Percentiles rank a stretch among this genome's conserved stretches.
phyloP scores from a whole-genome alignment of 257 asterid genomes.

The Solanum rostratum region DNA sequence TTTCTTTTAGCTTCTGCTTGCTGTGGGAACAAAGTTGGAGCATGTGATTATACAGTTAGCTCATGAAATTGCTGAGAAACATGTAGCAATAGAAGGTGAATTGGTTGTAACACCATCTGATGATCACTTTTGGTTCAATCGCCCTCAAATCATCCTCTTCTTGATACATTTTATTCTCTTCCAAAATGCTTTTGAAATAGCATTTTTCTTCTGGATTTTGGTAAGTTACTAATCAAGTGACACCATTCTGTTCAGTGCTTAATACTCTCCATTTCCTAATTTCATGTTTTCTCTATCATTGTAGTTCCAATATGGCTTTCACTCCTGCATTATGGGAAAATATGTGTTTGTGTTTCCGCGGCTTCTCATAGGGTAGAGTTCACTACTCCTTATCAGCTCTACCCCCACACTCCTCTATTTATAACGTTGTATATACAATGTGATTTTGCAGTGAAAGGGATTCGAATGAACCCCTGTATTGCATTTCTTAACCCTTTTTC shows the following conservation, averaged over 20 bases:
- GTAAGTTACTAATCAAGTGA: slow-evolving; percentile 6
- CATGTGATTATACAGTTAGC: slow-evolving; percentile 68
- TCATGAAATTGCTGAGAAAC: slow-evolving; percentile 31
- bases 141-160: slow-evolving; percentile 34
- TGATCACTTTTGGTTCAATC: slow-evolving; percentile 46
- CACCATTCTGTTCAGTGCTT: not conserved
- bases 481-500: not conserved
- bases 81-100: slow-evolving; percentile 37
- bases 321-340: slow-evolving; percentile 93
- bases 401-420: not conserved
- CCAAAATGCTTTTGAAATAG: slow-evolving; percentile 51
- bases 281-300: not conserved
- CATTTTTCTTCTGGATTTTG: slow-evolving; percentile 52
- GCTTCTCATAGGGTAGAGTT: slow-evolving; percentile 67
- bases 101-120: slow-evolving; percentile 37
- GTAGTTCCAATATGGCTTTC: slow-evolving; percentile 72
- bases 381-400: not conserved
- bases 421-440: not conserved
- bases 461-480: not conserved
- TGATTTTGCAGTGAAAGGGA: not conserved
- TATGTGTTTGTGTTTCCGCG: slow-evolving; percentile 60
- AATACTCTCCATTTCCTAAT: not conserved
- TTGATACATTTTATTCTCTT: slow-evolving; percentile 38
- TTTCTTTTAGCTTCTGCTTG: slow-evolving; percentile 57
- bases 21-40: slow-evolving; percentile 93